Base-by-base conservation (phyloP, 2,329 filamentous ascomycete genomes). In the Stemphylium lycopersici region DNA sequence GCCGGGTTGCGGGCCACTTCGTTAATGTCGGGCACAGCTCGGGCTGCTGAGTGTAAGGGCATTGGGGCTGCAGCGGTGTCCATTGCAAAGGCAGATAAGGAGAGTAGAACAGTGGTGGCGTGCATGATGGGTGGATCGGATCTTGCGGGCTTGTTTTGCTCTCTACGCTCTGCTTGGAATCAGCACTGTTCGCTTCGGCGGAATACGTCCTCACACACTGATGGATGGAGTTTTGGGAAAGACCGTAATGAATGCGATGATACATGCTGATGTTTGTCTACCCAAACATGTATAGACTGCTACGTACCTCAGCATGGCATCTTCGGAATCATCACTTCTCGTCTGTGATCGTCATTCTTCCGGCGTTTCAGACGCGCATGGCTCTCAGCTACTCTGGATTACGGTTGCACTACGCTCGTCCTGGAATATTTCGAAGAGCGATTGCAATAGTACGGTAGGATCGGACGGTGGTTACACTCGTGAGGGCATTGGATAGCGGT, bases 1-100 rank as follows among this genome's bases (percentile, higher is more conserved):
- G 59, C 58, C 36, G 61, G 61, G 20, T 63, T 58, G 15, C 61
- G 59, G 31, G 59, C 61, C 11, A 62, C 48, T 44, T 55, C 46
- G 11, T 56, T 56, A 34, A 65, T 31, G 13, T 65, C 52, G 26
- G 55, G 58, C 32, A 55, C 40, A 38, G 40, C 45, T 41, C 59
- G 51, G 31, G 46, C 38, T 18, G 55, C 32, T 4, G 26, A 6
- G 13, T 44, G 52, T 22, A 41, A 52, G 15, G 59, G 37, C 6
- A 41, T 40, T 7, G 62, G 57, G 16, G 54, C 54, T 47, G 61
- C 55, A 15, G 36, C 29, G 12, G 50, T 47, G 43, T 32, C 42
- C 13, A 48, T 36, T 20, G 41, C 54, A 11, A 61, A 45, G 10
- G 44, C 39, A 52, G 62, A 32, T 10, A 63, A 26, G 32, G 60